Conservation (phyloP, 192 early-diverging fungal genomes). For the Linnemannia hyalina region DNA sequence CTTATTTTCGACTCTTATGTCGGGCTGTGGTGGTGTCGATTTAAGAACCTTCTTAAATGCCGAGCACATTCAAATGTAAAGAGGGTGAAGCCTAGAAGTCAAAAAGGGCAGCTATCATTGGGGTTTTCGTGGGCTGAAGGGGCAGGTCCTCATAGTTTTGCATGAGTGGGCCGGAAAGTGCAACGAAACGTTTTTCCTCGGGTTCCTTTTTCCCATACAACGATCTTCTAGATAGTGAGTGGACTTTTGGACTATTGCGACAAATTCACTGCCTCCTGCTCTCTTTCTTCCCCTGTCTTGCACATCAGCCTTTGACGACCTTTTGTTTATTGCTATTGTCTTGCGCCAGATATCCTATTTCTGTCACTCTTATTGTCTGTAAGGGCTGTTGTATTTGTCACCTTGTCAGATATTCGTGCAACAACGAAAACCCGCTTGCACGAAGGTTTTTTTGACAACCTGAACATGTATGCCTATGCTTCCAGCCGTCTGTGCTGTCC, state of each 20-base stretch:
- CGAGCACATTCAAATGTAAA: background rate
- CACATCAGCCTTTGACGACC: background rate
- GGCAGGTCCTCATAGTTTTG: background rate
- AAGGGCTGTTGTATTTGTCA: too few species aligned
- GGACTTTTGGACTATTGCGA: constrained; percentile 8
- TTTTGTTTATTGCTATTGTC: background rate
- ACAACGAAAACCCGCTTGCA: too few species aligned
- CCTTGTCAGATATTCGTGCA: too few species aligned
- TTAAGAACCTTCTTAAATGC: background rate
- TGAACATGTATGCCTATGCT: too few species aligned
- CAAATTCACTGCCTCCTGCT: background rate
- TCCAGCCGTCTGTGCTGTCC: constrained; percentile 1
- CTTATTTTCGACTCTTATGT: background rate
- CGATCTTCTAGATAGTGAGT: background rate
- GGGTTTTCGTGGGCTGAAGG: background rate
- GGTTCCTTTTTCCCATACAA: background rate
- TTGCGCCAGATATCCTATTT: background rate
- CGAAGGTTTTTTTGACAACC: too few species aligned
- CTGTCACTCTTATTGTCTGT: background rate
- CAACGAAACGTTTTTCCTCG: constrained; percentile 2
- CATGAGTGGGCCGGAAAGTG: background rate
- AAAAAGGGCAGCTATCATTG: background rate
- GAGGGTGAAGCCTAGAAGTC: background rate
- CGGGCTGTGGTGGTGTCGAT: background rate
- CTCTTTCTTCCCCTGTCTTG: background rate